Evolutionary conservation across 1,284 basidiomycete genomes (phyloP), one percentile per base, ranked within the genome.

Genomic region (Apiotrichum mycotoxinovorans): DNA sequence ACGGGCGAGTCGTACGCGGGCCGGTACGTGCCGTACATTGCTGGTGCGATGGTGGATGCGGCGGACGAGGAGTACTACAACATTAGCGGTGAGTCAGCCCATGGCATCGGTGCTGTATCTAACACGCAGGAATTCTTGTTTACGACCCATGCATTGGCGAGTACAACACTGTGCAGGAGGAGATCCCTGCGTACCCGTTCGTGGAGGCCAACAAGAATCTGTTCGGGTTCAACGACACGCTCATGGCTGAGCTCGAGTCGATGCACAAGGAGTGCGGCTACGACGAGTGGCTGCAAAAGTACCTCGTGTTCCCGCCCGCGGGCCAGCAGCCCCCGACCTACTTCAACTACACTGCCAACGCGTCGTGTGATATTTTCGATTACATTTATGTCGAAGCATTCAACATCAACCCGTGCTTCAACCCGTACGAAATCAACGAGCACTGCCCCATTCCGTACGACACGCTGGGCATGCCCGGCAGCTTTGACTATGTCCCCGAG

Each of bases 401-500:
- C 30, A 58, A 73, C 2, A 74, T 85, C 60, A 88, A 89, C 68
- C 87, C 86, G 0, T 87, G 85, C 2, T 89, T 88, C 76, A 81
- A 90, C 66, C 80, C 87, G 12, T 89, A 89, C 69, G 7, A 12
- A 5, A 30, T 30, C 30, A 10, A 54, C 52, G 22, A 73, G 18
- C 64, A 79, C 74, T 82, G 78, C 61, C 83, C 83, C 0, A 72
- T 87, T 38, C 75, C 85, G 15, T 88, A 85, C 86, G 87, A 89
- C 62, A 85, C 88, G 8, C 83, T 89, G 37, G 87, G 86, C 18
- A 87, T 86, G 79, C 87, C 87, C 82, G 67, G 86, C 66, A 45
- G 82, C 71, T 17, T 51, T 22, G 40, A 25, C 27, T 18, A 34
- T 15, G 20, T 15, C 4, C 56, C 42, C 26, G 17, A 23, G 18